Conservation (phyloP, 495 filamentous ascomycete genomes). For the Talaromyces liani region DNA sequence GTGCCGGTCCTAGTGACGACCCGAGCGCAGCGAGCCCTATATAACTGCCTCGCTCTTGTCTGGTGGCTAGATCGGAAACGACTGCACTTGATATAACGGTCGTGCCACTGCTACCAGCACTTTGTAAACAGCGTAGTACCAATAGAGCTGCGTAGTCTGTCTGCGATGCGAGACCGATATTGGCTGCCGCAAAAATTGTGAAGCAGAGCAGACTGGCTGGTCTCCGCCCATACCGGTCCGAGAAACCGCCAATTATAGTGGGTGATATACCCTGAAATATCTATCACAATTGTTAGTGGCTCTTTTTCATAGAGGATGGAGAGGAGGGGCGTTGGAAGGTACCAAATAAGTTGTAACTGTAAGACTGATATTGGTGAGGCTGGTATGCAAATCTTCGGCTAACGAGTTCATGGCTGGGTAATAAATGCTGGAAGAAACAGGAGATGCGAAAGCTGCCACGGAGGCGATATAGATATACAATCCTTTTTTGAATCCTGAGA, state of each 20-base stretch:
- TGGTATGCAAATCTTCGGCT: constrained; percentile 50
- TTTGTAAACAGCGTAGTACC: constrained; percentile 42
- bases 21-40: constrained; percentile 30
- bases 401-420: constrained; percentile 64
- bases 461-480: constrained; percentile 48
- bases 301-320: background rate
- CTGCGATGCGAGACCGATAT: constrained; percentile 42
- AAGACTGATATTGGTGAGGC: constrained; percentile 57
- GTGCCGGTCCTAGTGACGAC: constrained; percentile 35
- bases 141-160: constrained; percentile 40
- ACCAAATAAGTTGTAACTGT: constrained; percentile 61
- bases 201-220: constrained; percentile 42
- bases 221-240: constrained; percentile 40
- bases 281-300: constrained; percentile 13
- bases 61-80: constrained; percentile 34
- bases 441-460: constrained; percentile 59
- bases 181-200: constrained; percentile 37
- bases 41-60: constrained; percentile 35
- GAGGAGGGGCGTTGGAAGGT: background rate
- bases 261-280: constrained; percentile 46
- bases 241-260: constrained; percentile 39
- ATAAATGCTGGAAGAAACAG: constrained; percentile 67
- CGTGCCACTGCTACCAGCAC: constrained; percentile 39
- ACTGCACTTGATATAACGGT: constrained; percentile 33
- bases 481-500: background rate